Conservation (phyloP, 768 basidiomycete species). For the Naganishia kalamii region DNA sequence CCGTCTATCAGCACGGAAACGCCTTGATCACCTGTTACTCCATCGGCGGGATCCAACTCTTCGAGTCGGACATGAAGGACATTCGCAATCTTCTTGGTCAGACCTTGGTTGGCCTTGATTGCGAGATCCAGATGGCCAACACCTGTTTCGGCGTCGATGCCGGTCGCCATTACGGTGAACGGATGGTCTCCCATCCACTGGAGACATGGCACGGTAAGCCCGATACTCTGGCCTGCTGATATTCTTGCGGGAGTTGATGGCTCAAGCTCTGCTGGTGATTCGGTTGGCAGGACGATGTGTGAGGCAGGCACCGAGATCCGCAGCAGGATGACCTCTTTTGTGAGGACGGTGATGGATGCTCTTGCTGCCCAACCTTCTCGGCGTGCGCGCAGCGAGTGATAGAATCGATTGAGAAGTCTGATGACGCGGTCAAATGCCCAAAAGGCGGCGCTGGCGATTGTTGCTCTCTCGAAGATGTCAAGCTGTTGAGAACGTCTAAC, state of each 20-base stretch:
- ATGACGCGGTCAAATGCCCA: slow-evolving; percentile 12
- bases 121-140: background rate
- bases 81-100: background rate
- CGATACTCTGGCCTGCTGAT: background rate
- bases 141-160: background rate
- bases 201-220: background rate
- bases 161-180: slow-evolving; percentile 13
- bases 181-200: slow-evolving; percentile 9
- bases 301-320: background rate
- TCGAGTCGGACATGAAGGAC: background rate
- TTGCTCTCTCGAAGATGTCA: background rate
- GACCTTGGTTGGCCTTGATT: slow-evolving; percentile 7
- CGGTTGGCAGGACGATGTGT: background rate
- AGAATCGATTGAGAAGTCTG: background rate
- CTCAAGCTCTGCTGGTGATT: background rate
- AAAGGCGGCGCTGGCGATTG: background rate
- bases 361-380: too few species aligned
- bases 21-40: too few species aligned
- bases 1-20: background rate
- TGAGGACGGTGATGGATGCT: background rate
- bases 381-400: background rate
- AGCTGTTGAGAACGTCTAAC: background rate
- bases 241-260: background rate
- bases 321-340: background rate
- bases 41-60: background rate